Evolutionary conservation across 2,329 filamentous ascomycete genomes (phyloP), one percentile per base, ranked within the genome.

Genomic region (Alternaria sp.): DNA sequence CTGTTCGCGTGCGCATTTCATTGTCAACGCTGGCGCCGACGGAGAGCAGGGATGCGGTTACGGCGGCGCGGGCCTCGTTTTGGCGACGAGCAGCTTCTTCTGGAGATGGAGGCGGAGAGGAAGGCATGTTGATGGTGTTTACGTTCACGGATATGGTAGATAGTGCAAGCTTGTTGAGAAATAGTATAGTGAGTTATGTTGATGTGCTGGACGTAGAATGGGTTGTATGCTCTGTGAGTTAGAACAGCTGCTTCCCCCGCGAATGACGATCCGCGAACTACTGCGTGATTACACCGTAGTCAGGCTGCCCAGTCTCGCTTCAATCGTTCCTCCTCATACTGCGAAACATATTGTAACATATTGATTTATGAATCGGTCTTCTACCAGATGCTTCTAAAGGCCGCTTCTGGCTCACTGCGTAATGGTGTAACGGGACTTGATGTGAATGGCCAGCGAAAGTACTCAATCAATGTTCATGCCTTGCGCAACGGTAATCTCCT

Each of bases 21-120:
- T 84, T 81, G 81, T 93, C 90, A 67, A 93, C 84, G 69, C 89
- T 86, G 75, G 90, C 89, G 71, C 89, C 89, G 54, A 93, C 81
- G 6, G 82, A 80, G 43, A 79, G 74, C 28, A 86, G 80, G 28
- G 83, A 83, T 32, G 82, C 82, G 25, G 81, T 79, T 44, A 85
- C 81, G 46, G 83, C 82, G 40, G 83, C 82, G 57, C 84, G 82
- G 57, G 84, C 84, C 77, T 85, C 83, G 60, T 80, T 78, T 59
- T 78, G 79, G 41, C 76, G 74, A 55, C 72, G 75, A 16, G 72
- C 71, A 28, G 75, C 70, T 58, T 77, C 72, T 38, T 73, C 59
- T 36, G 73, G 65, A 7, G 43, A 46, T 11, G 44, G 49, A 4
- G 60, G 51, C 10, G 69, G 63, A n/a, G 71, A 67, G n/a, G 71